phyloP scores from a whole-genome alignment of 1,284 basidiomycete genomes.

The Cerrena zonata region DNA sequence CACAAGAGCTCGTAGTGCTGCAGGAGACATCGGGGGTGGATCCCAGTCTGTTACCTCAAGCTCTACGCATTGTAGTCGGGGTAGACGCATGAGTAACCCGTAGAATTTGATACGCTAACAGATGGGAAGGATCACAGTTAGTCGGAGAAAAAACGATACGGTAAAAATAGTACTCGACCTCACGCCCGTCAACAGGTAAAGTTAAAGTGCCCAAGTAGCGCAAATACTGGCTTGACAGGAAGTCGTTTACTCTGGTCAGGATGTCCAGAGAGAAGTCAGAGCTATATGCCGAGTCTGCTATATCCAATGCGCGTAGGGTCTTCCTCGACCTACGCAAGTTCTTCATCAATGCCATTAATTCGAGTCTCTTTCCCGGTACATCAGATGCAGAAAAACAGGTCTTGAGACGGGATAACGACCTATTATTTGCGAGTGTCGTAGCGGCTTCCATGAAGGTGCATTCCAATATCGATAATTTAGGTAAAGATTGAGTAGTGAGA shows the following conservation, averaged over 20 bases:
- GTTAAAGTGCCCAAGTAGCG: constrained; percentile 59
- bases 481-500: constrained; percentile 35
- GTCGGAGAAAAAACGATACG: constrained; percentile 3
- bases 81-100: constrained; percentile 48
- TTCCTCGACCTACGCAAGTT: constrained; percentile 39
- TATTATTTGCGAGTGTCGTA: constrained; percentile 44
- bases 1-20: constrained; percentile 50
- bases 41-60: constrained; percentile 61
- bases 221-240: constrained; percentile 35
- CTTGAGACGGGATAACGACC: constrained; percentile 56
- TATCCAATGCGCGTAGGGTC: constrained; percentile 46
- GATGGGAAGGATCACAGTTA: constrained; percentile 1
- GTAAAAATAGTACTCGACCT: constrained; percentile 29
- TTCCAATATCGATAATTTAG: constrained; percentile 47
- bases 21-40: constrained; percentile 44
- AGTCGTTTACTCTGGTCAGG: constrained; percentile 35
- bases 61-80: constrained; percentile 47
- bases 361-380: constrained; percentile 41
- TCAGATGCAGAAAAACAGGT: constrained; percentile 60
- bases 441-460: constrained; percentile 64
- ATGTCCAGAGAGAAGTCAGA: constrained; percentile 49
- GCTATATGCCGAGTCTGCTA: constrained; percentile 54
- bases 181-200: constrained; percentile 44
- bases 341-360: constrained; percentile 42
- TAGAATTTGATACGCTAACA: constrained; percentile 57